Evolutionary conservation across 2,329 filamentous ascomycete genomes (phyloP), one percentile per base, ranked within the genome.

Genomic region (Aphanoascus verrucosus): DNA sequence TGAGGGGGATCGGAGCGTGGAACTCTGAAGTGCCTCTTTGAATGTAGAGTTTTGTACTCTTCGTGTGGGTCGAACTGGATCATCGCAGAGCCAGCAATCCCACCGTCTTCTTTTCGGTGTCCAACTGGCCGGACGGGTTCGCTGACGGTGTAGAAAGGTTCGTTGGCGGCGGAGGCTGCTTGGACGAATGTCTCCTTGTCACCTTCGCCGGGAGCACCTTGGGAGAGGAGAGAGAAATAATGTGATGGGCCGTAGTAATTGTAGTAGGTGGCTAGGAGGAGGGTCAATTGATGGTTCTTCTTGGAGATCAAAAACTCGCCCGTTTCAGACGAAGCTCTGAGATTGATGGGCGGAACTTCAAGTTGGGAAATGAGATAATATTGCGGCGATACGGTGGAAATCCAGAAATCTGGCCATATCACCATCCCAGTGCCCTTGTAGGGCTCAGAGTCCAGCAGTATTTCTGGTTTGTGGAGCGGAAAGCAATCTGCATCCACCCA

Each of bases 401-500:
- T 66, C 68, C 70, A 74, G 54, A 72, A 77, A 60, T 81, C 79
- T 17, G 77, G 77, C 77, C 77, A 82, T 15, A 74, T 72, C n/a
- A 82, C 70, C 51, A 81, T 65, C 11, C 79, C 79, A 1, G 70
- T 71, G 2, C 73, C 72, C 5, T 59, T 69, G 62, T 76, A 82
- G 0, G 77, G 76, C 38, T 77, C 71, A 1, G 69, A 65, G n/a
- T 71, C 64, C 56, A 82, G 75, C 11, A 81, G 63, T 2, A 64
- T 55, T 31, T 70, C 68, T 0, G 74, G 73, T 44, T 74, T 67
- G 41, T 71, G 65, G n/a, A 73, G 61, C 8, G 78, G 77, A 58
- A 80, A 79, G 58, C 71, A 73, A 59, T 81, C 78, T 55, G 76
- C 75, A 60, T 82, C 79, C 60, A 82, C 72, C 64, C 78, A 80